Base-by-base conservation (phyloP, 371 early-diverging fungal species). In the Batkoa obscura region DNA sequence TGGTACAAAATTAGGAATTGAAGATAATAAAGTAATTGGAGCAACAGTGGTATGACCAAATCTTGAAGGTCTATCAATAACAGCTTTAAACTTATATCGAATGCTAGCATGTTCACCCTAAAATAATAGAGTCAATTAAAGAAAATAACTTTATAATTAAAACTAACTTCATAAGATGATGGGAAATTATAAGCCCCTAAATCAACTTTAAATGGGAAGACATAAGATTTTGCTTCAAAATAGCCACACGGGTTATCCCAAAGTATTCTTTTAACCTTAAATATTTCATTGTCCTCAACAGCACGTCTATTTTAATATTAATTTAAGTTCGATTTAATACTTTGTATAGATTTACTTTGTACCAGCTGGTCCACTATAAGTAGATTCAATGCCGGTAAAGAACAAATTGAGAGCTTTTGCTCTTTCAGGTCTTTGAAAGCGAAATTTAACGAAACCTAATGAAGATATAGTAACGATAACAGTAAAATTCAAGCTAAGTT, bases 111-210 rank as follows among this genome's bases (percentile, higher is more conserved):
- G 39, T 30, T 53, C 53, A 33, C 53, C 53, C 53, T 53, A 38
- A 4, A 37, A 53, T 5, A 53, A 15, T 2, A 8, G 2, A 6
- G 5, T 15, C 3, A n/a, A 6, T 13, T 23, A 17, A n/a, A 38
- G n/a, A 4, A 30, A n/a, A n/a, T n/a, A n/a, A n/a, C n/a, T n/a
- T n/a, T n/a, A 17, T 13, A 2, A 32, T 13, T 23, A 3, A 32
- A 5, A 43, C 4, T 39, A 30, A 39, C 43, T 43, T 55, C 55
- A 15, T 42, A 55, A 10, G 55, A 55, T 23, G 55, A 55, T 2
- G 55, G 55, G 33, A 42, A 55, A 33, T 55, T 55, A n/a, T 55
- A 55, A 17, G n/a, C 39, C 2, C 55, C 55, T 41, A 55, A 33
- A 39, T 55, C 43, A 12, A 55, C 43, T 23, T 55, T 3, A 23